Percentiles rank a stretch among this genome's conserved stretches.
These are phyloP conservation scores for Colletotrichum magnum DNA, from an alignment of 2,329 filamentous ascomycete genomes.

Conservation along the genomic window DNA sequence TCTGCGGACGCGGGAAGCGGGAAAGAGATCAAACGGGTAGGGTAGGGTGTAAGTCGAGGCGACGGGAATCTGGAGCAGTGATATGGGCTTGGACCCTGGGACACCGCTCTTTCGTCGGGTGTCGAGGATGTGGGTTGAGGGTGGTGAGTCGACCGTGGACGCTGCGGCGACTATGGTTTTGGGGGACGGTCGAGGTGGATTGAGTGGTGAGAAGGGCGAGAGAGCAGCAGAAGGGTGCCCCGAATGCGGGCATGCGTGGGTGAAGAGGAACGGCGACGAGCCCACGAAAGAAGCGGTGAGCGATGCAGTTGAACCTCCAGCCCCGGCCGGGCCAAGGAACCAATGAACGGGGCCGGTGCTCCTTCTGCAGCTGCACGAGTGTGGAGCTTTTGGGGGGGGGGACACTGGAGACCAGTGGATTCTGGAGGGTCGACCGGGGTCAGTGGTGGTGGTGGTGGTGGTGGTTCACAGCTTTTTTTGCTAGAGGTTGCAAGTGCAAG, in stretches of 20 bases:
- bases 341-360: constrained; percentile 44
- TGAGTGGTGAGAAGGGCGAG: constrained; percentile 40
- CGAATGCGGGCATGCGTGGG: constrained; percentile 41
- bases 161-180: constrained; percentile 29
- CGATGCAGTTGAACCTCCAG: constrained; percentile 46
- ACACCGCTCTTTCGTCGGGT: constrained; percentile 59
- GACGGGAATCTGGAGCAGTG: constrained; percentile 40
- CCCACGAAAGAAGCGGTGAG: constrained; percentile 50
- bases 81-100: constrained; percentile 49
- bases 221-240: constrained; percentile 29
- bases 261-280: constrained; percentile 42
- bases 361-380: constrained; percentile 42
- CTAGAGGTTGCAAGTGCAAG: too few relatives aligned
- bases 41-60: constrained; percentile 46
- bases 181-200: constrained; percentile 31
- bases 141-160: constrained; percentile 18
- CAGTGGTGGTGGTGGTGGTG: constrained; percentile 10
- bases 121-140: constrained; percentile 31
- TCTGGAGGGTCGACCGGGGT: constrained; percentile 24
- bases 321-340: constrained; percentile 44
- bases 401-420: constrained; percentile 1
- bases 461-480: too few relatives aligned
- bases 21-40: constrained; percentile 50
- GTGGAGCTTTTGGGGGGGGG: constrained; percentile 39
- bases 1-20: background rate